Conservation (phyloP, 257 asterid genomes). For the Lycium ferocissimum region DNA sequence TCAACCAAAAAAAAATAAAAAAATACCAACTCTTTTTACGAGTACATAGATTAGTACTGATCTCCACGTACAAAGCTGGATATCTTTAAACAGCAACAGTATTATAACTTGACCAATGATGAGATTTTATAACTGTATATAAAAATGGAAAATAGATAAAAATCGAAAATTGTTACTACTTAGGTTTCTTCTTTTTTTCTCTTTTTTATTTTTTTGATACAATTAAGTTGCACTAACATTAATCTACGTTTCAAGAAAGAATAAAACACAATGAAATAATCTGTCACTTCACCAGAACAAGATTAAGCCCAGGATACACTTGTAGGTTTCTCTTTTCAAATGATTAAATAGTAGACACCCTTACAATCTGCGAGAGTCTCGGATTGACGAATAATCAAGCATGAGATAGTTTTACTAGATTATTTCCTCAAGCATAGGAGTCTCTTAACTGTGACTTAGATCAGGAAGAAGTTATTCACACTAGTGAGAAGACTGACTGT, state of each 20-base stretch:
- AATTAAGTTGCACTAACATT: not conserved
- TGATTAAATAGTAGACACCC: not conserved
- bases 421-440: not conserved
- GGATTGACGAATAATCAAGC: not conserved
- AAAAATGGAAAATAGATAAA: not conserved
- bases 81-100: not conserved
- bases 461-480: not conserved
- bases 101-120: not conserved
- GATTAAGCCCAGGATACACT: not conserved
- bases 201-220: not conserved
- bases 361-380: not conserved
- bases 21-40: not conserved
- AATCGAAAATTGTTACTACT: not conserved
- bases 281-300: not conserved
- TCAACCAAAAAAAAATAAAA: too few species aligned
- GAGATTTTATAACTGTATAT: not conserved
- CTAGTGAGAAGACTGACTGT: not conserved
- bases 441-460: not conserved
- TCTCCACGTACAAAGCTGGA: not conserved
- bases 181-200: too few species aligned
- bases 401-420: not conserved
- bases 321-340: not conserved
- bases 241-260: not conserved
- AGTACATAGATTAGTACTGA: not conserved
- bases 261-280: not conserved